Percentiles rank a stretch among this genome's conserved stretches.
Evolutionary conservation across 1,284 basidiomycete genomes (phyloP).

Genomic region (Albatrellus sp.): DNA sequence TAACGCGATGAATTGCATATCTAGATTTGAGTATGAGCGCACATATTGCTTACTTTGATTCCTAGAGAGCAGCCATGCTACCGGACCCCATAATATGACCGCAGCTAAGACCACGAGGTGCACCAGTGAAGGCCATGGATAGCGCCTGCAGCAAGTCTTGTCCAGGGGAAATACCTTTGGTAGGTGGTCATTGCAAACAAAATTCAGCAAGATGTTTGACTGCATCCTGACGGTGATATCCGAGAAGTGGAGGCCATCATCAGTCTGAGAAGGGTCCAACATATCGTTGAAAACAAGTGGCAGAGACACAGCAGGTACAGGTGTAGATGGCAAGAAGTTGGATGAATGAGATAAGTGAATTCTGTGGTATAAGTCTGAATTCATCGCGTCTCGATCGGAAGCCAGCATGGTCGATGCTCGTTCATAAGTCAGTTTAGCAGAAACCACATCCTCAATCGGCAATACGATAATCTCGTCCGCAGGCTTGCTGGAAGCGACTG

Average conservation of each 20-base stretch:
- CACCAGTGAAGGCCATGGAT: constrained; percentile 52
- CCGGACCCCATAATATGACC: constrained; percentile 45
- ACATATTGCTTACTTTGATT: constrained; percentile 19
- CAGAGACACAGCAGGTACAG: constrained; percentile 34
- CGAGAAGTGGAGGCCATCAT: constrained; percentile 77
- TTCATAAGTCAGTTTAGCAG: constrained; percentile 48
- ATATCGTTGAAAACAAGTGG: constrained; percentile 72
- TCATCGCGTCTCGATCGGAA: constrained; percentile 80
- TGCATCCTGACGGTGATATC: constrained; percentile 54
- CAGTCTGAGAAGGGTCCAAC: constrained; percentile 59
- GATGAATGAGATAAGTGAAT: constrained; percentile 27
- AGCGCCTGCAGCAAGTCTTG: constrained; percentile 75
- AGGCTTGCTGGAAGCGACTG: constrained; percentile 23
- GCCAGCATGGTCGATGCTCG: constrained; percentile 58
- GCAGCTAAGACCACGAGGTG: constrained; percentile 48
- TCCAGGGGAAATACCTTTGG: constrained; percentile 61
- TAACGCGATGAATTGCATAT: not conserved
- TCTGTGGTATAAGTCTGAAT: constrained; percentile 67
- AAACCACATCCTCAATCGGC: constrained; percentile 58
- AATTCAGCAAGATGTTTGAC: constrained; percentile 69
- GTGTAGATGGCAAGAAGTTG: constrained; percentile 14
- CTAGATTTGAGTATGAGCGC: not conserved
- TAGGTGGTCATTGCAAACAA: constrained; percentile 68
- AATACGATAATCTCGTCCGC: constrained; percentile 68
- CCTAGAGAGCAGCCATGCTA: constrained; percentile 26